Base-by-base conservation (phyloP, 2,329 filamentous ascomycete genomes). In the Sclerotiophoma versabilis region DNA sequence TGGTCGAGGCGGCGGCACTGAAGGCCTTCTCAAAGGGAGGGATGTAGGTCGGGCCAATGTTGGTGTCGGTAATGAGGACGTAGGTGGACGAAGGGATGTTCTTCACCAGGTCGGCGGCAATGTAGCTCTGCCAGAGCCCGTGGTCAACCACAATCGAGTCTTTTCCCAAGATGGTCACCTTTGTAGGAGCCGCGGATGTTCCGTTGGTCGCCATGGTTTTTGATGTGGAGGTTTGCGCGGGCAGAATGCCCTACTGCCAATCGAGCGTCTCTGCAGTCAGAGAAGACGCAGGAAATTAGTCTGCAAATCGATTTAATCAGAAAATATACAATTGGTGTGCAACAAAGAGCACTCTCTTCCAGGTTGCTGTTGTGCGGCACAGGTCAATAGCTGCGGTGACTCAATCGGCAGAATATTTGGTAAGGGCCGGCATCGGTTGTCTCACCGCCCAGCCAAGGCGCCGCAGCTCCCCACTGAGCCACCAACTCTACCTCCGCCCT, bases 61-160 rank as follows among this genome's bases (percentile, higher is more conserved):
- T 98, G 38, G 93, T 96, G 78, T 99, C 95, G 75, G 95, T 98
- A 69, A 99, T 91, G 58, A 99, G 87, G 54, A 98, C 89, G 75
- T 98, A 99, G 57, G 93, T 98, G 15, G 92, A 96, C 17, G 93
- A 95, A 44, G 84, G 77, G 57, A 95, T 81, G 72, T 89, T 90
- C 49, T 83, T 78, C 59, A 98, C 81, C 51, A 99, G 83, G 76
- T 99, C 93, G 64, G 87, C 79, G 47, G 88, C 87, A 59, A 98
- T 87, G 73, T 90, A 95, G 71, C 84, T 84, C 60, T 88, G 85
- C 91, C 93, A 97, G 50, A 99, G 85, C 62, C 89, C 91, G 74
- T 96, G 92, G 73, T 97, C 92, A 69, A 97, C 88, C 60, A 97
- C 83, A 66, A 99, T 98, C 70, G 89, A 89, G 65, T 96, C 91